Evolutionary conservation across 73 alveolate species (phyloP).

Genomic region (Paramecium sexaurelia): DNA sequence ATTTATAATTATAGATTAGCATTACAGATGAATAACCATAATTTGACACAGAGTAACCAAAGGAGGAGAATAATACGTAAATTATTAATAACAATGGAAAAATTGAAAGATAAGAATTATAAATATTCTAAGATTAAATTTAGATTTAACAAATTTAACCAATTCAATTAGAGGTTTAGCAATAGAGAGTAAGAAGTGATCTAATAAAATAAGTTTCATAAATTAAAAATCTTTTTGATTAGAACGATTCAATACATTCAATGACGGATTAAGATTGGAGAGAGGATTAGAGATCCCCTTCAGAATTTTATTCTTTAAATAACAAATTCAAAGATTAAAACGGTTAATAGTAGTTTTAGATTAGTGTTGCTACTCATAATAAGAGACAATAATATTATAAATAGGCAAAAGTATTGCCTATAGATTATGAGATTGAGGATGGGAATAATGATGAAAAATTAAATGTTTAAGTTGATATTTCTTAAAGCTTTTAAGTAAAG

Average conservation of each 20-base stretch:
- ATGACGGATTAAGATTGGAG: conserved; percentile 41
- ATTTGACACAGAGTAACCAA: background rate
- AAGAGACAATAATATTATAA: background rate
- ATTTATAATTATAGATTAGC: background rate
- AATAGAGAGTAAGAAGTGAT: background rate
- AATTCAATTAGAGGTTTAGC: no score
- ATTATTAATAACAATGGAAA: background rate
- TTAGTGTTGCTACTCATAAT: background rate
- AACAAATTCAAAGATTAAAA: background rate
- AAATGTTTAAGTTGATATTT: background rate
- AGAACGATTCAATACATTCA: background rate
- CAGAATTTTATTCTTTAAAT: background rate
- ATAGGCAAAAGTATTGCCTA: background rate
- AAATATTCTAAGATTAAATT: background rate
- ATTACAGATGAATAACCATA: background rate
- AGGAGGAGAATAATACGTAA: background rate
- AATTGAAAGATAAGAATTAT: background rate
- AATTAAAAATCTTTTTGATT: conserved; percentile 7
- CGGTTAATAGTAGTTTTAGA: background rate
- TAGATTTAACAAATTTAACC: background rate
- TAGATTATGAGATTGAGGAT: background rate
- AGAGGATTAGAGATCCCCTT: background rate
- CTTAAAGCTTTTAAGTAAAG: background rate
- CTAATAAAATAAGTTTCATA: no score
- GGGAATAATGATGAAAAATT: background rate